Conservation (phyloP, 768 basidiomycete species). For the Lentinus brumalis region DNA sequence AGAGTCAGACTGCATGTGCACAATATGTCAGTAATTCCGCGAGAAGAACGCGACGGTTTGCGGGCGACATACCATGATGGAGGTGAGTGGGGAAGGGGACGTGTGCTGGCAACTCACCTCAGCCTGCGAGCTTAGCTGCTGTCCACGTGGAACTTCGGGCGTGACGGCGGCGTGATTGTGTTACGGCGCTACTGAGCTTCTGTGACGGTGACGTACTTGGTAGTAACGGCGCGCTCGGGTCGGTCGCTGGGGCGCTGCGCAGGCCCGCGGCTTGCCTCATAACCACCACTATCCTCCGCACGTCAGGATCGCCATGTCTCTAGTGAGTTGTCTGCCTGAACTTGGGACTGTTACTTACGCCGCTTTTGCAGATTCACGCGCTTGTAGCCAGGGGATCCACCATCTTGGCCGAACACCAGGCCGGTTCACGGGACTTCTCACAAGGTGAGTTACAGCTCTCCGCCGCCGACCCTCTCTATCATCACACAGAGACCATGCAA, state of each 20-base stretch:
- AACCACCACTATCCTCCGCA: background rate
- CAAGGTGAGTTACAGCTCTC: conserved; percentile 55
- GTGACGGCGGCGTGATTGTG: background rate
- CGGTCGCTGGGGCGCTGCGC: too few relatives aligned
- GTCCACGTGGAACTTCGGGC: conserved; percentile 23
- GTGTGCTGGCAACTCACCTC: conserved; percentile 30
- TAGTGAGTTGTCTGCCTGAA: conserved; percentile 20
- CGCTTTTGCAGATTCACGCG: conserved; percentile 66
- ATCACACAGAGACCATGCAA: too few relatives aligned
- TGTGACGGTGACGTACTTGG: conserved; percentile 18
- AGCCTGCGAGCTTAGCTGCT: conserved; percentile 3
- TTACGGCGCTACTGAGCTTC: background rate
- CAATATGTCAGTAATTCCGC: background rate
- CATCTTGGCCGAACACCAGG: conserved; percentile 87
- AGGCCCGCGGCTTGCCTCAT: background rate
- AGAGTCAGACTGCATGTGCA: conserved; percentile 70
- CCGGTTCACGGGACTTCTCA: conserved; percentile 83
- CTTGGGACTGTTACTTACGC: background rate
- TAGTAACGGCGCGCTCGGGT: conserved; percentile 1
- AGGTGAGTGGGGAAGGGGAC: conserved; percentile 19
- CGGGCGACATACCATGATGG: conserved; percentile 36
- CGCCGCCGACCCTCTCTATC: too few relatives aligned
- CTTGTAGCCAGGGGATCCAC: conserved; percentile 76
- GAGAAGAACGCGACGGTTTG: background rate
- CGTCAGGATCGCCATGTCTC: conserved; percentile 24